phyloP scores from a whole-genome alignment of 1,139 yeast genomes.

The Candida neerlandica region DNA sequence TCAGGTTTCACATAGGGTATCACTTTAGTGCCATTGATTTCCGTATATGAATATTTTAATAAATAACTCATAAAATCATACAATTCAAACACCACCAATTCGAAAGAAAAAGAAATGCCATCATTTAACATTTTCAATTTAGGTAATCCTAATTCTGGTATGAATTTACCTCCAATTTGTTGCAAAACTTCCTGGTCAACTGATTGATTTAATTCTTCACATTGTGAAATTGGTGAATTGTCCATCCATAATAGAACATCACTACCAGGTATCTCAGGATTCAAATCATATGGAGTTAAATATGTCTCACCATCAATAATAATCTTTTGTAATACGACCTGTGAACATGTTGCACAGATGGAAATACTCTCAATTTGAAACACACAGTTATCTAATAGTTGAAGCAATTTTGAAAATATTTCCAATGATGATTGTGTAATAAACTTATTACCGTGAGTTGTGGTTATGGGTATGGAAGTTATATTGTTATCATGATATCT shows the following conservation, averaged over 20 bases:
- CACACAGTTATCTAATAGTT: conserved; percentile 9
- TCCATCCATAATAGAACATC: conserved; percentile 67
- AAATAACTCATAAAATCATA: conserved; percentile 51
- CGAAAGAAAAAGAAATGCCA: conserved; percentile 18
- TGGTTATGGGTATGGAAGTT: conserved; percentile 10
- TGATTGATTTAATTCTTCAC: conserved; percentile 29
- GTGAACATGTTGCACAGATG: conserved; percentile 56
- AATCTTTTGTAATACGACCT: conserved; percentile 40
- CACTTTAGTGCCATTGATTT: conserved; percentile 15
- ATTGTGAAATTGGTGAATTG: conserved; percentile 39
- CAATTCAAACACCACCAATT: conserved; percentile 49
- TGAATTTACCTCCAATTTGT: conserved; percentile 47
- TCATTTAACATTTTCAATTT: conserved; percentile 44
- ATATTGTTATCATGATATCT: conserved; percentile 12
- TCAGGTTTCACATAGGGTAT: conserved; percentile 12
- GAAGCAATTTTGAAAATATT: conserved; percentile 25
- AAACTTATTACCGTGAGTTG: conserved; percentile 14
- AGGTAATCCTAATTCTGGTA: conserved; percentile 61
- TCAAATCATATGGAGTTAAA: conserved; percentile 27
- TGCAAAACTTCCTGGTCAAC: conserved; percentile 18
- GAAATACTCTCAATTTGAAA: conserved; percentile 19
- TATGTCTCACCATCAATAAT: conserved; percentile 14
- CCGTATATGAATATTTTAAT: conserved; percentile 30
- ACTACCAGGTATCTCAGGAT: conserved; percentile 20
- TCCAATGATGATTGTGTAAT: conserved; percentile 49